phyloP scores from a whole-genome alignment of 306 rosid species.

The Lathyrus aphaca region DNA sequence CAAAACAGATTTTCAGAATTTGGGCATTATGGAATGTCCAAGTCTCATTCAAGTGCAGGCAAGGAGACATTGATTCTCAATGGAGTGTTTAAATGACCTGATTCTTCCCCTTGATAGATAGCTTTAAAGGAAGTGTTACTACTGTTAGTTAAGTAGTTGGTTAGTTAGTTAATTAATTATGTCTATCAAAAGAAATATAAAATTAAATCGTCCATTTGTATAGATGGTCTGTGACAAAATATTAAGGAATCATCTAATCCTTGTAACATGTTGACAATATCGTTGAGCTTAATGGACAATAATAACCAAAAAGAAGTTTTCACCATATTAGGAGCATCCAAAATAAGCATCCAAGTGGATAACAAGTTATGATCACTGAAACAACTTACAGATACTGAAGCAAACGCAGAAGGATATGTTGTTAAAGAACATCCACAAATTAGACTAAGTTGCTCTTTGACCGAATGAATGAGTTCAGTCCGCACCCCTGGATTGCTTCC shows the following conservation, averaged over 20 bases:
- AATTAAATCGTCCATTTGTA: not conserved
- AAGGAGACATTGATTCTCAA: not conserved
- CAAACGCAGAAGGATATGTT: conserved; percentile 82
- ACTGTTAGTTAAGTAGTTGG: too few relatives aligned
- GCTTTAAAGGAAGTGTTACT: not conserved
- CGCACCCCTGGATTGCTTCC: conserved; percentile 95
- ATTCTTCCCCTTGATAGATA: not conserved
- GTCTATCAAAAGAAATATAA: not conserved
- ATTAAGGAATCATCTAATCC: not conserved
- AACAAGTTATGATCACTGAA: conserved; percentile 15
- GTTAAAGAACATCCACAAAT: conserved; percentile 79
- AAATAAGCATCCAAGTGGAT: conserved; percentile 18
- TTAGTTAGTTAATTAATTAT: not conserved
- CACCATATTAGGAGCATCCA: conserved; percentile 5
- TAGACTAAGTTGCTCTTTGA: conserved; percentile 75
- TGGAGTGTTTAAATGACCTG: not conserved
- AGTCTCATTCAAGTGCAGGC: not conserved
- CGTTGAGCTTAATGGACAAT: not conserved
- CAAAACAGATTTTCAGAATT: too few relatives aligned
- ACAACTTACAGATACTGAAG: conserved; percentile 86
- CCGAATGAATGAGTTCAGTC: conserved; percentile 84
- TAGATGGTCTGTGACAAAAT: not conserved
- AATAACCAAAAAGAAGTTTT: conserved; percentile 14
- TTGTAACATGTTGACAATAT: not conserved
- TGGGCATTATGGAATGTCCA: not conserved